Evolutionary conservation across 2,329 filamentous ascomycete genomes (phyloP), one percentile per base, ranked within the genome.

Genomic region (Epichloe coenophiala): DNA sequence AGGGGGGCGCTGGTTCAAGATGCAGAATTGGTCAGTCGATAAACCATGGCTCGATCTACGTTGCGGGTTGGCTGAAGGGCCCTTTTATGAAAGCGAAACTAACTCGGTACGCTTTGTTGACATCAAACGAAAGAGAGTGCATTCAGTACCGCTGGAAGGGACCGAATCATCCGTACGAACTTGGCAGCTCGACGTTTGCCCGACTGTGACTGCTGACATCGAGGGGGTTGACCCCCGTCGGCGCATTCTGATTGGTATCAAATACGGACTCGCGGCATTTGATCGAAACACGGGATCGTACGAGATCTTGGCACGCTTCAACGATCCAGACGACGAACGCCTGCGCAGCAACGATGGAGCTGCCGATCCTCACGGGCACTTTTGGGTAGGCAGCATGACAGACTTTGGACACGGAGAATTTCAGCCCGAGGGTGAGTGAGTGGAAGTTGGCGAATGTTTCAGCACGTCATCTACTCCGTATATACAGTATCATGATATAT

Each of bases 321-420:
- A 64, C 55, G 65, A 70, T 40, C 57, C 60, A 35, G 55, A 59
- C 35, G 77, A 72, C 56, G 69, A 76, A 63, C 68, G 81, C 21
- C 72, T 86, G 63, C 71, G 80, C 51, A 76, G 84, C 65, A 95
- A 95, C 62, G 90, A 95, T 62, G 89, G 89, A 45, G 84, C 81
- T 5, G 81, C 87, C 48, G 89, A 95, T 62, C 82, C 81, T 27
- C 76, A 82, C 55, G 89, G 90, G 35, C 74, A 88, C 36, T 93
- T 91, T 68, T 95, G 88, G 85, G 74, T 89, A 5, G 88, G 88
- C 7, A 79, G 79, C 55, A 95, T 95, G 86, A 93, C 88, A 55
- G 88, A 95, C 61, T 78, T 80, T 58, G 67, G 66, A 15, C 58
- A 69, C 19, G 76, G 76, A 36, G 65, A 67, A 3, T 84, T 87